Base-by-base conservation (phyloP, 2,329 filamentous ascomycete genomes). In the Daldinia eschscholtzii region DNA sequence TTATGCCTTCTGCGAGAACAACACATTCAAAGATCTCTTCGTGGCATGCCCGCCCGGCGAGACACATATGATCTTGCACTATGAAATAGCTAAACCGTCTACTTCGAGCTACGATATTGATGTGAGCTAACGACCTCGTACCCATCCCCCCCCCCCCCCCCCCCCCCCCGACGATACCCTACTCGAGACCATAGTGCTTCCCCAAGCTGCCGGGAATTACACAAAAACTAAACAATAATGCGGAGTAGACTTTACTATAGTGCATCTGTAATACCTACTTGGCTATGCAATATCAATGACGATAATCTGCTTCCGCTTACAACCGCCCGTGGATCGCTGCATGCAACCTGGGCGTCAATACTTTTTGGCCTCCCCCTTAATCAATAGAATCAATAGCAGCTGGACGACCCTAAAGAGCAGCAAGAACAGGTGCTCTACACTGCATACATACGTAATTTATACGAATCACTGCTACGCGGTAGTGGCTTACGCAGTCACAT, bases 291-390 rank as follows among this genome's bases (percentile, higher is more conserved):
- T 55, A 26, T 30, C n/a, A 41, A 46, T 35, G 28, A 41, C 55
- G 35, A 41, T 59, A 56, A 66, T 52, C 37, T 53, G 26, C 41
- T 46, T 18, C 63, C 37, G 28, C 50, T 57, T 63, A 46, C 39
- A 39, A 61, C 58, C 37, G 57, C 33, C 33, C 20, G 52, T n/a
- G 20, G 42, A 70, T 61, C 57, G 58, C 56, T 48, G 48, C 58
- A 65, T 57, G 28, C 44, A 52, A 35, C 35, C 33, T 26, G 26
- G 42, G 52, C 18, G 55, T 57, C 42, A 30, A 50, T 57, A 56
- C 10, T 55, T 55, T 35, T 35, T 35, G 9, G 48, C 12, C 48
- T 33, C 15, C 48, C 28, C 28, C 48, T 35, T 61, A 60, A 30
- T 37, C 46, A 50, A 23, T 48, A 35, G 33, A 60, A 30, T 37